Base-by-base conservation (phyloP, 257 asterid species). In the Solanum rostratum region DNA sequence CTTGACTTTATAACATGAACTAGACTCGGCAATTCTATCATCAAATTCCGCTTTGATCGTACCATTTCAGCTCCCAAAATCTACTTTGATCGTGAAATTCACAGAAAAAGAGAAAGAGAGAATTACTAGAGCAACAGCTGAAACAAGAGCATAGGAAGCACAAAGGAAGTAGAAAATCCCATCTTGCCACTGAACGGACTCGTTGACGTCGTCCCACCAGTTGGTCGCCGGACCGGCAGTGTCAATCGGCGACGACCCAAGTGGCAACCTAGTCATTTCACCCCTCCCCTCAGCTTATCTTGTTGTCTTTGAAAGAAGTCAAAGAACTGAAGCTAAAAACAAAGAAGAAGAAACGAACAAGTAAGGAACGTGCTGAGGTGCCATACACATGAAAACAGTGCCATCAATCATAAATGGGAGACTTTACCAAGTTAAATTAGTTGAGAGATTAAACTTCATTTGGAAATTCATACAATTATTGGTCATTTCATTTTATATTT, bases 161-260 rank as follows among this genome's bases (percentile, higher is more conserved):
- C 97, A 95, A 19, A 96, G 97, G 15, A 93, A 68, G 90, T 90
- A 96, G 87, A 95, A 96, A 88, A 96, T 95, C 83, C 95, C 97
- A 89, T 96, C 99, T 81, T 96, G 98, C 99, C 99, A 96, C 37
- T 84, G 46, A 27, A 60, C 91, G 11, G 98, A 95, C 84, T 93
- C 97, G 45, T 93, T 91, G 95, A 95, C 91, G 96, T 94, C 89
- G 60, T 96, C 83, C 99, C 98, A 96, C 98, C 99, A 96, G 88
- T 62, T 87, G 46, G 84, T 83, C 70, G 87, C 39, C 76, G 83
- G 70, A 39, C 29, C 88, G 49, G 85, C 91, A 85, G 59, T n/a
- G 87, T 59, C 86, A 74, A 83, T 84, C 53, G 93, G 89, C 91
- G 93, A 92, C 62, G 88, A 86, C 60, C 81, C 83, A 69, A 89